Evolutionary conservation across 495 filamentous ascomycete species (phyloP).

Genomic region (Penicillium silybi): DNA sequence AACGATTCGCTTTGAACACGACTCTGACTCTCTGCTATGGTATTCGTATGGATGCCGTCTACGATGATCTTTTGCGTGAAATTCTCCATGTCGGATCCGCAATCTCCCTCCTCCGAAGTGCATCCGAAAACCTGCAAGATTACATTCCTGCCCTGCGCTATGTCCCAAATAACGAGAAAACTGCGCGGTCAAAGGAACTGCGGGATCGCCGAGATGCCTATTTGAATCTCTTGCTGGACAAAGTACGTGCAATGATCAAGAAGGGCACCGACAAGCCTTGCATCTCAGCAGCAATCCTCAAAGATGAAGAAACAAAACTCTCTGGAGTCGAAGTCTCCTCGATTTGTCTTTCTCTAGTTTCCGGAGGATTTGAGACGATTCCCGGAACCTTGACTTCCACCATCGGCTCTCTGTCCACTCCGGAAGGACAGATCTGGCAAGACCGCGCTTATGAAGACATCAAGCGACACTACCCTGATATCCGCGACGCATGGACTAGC

Average conservation of each 20-base stretch:
- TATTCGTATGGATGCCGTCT: conserved; percentile 50
- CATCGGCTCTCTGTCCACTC: conserved; percentile 46
- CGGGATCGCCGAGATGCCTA: conserved; percentile 44
- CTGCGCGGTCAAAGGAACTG: conserved; percentile 39
- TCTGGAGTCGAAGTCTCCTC: conserved; percentile 46
- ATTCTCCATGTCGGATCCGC: conserved; percentile 48
- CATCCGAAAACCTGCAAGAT: conserved; percentile 50
- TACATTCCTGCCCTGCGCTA: conserved; percentile 47
- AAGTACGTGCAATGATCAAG: conserved; percentile 45
- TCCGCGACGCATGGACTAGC: conserved; percentile 46
- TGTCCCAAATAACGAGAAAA: conserved; percentile 47
- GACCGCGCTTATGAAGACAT: conserved; percentile 53
- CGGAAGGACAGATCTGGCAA: conserved; percentile 47
- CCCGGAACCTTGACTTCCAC: conserved; percentile 45
- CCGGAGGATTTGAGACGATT: conserved; percentile 51
- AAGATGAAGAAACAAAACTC: conserved; percentile 48
- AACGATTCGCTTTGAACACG: conserved; percentile 49
- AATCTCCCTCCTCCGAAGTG: conserved; percentile 45
- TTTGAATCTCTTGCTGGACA: conserved; percentile 42
- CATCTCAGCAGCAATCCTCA: conserved; percentile 47
- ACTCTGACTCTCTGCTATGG: conserved; percentile 52
- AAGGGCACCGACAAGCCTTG: conserved; percentile 51
- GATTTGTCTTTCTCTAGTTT: conserved; percentile 48
- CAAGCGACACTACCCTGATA: conserved; percentile 43
- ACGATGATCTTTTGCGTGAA: conserved; percentile 46